Base-by-base conservation (phyloP, 2,329 filamentous ascomycete genomes). In the Penicillium sp. region DNA sequence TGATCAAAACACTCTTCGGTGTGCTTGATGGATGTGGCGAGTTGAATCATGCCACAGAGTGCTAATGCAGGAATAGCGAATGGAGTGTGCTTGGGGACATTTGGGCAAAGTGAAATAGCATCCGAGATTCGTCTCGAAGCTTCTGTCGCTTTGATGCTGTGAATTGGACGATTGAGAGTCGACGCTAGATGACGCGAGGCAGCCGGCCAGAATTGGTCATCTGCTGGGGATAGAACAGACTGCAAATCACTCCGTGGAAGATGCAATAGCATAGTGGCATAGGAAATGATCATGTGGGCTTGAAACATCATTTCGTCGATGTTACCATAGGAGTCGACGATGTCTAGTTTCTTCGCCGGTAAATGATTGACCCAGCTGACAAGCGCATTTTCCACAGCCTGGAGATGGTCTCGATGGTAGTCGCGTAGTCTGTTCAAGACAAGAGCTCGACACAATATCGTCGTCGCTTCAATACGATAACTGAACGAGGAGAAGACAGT, bases 311-410 rank as follows among this genome's bases (percentile, higher is more conserved):
- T 66, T 44, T 94, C 87, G 63, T 95, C 89, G 13, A 89, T 75
- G 51, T 81, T 77, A 20, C 87, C 84, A 53, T 84, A 80, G 54
- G 78, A 77, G 55, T 82, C 79, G 36, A 91, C 74, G 10, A 86
- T 77, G 51, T 86, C 79, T 44, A 77, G 76, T 67, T 93, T 93
- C 22, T 75, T 74, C 1, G 75, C 69, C 0, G 89, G 89, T 1
- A 95, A 72, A 58, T 91, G 85, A 37, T 91, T 78, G 35, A 80
- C 76, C 87, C 88, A 95, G 64, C 88, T 89, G 11, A 77, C 76
- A 16, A 84, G 72, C 27, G 71, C 67, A 39, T 74, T 73, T 51
- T 75, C 73, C 10, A 79, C 76, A n/a, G 77, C 76, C 56, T 83
- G 79, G 3, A 82, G 74, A 24, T 79, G 76, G 34, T 80, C 74